Conservation (phyloP, 495 filamentous ascomycete genomes). For the Letharia lupina region DNA sequence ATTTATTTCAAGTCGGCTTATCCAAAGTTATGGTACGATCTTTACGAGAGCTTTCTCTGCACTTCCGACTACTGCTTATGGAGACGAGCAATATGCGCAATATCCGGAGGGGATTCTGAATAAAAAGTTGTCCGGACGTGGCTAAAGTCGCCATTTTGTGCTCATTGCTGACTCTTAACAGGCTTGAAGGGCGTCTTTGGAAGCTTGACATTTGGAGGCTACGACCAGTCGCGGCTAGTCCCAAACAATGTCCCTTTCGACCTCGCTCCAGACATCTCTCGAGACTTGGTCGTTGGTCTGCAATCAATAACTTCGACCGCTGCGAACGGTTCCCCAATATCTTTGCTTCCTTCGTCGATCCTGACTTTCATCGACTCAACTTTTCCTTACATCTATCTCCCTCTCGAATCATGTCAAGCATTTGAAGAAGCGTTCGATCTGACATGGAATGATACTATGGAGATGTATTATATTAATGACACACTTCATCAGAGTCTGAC, state of each 20-base stretch:
- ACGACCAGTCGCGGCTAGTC: conserved; percentile 42
- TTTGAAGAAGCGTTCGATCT: conserved; percentile 48
- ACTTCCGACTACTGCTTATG: neutral
- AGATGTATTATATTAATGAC: conserved; percentile 45
- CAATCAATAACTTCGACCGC: conserved; percentile 36
- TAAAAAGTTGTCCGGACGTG: too few species aligned
- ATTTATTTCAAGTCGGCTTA: neutral
- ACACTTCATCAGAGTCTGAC: conserved; percentile 36
- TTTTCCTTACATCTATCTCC: conserved; percentile 47
- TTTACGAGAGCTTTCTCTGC: neutral
- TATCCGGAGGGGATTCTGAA: neutral
- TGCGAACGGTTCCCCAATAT: conserved; percentile 17
- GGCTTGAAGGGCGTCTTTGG: conserved; percentile 39
- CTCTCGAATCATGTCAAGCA: conserved; percentile 38
- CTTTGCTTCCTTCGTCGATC: conserved; percentile 21
- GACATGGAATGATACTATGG: conserved; percentile 32
- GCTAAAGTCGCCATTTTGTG: neutral
- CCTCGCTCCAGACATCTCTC: conserved; percentile 38
- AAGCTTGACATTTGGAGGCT: conserved; percentile 48
- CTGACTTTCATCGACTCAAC: conserved; percentile 45
- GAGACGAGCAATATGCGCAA: neutral
- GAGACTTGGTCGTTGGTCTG: conserved; percentile 43
- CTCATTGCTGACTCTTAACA: conserved; percentile 32
- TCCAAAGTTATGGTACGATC: neutral
- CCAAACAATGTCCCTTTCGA: conserved; percentile 35